Percentiles rank a stretch among this genome's conserved stretches.
phyloP scores from a whole-genome alignment of 352 stramenopile species.

The Phytophthora meadii region DNA sequence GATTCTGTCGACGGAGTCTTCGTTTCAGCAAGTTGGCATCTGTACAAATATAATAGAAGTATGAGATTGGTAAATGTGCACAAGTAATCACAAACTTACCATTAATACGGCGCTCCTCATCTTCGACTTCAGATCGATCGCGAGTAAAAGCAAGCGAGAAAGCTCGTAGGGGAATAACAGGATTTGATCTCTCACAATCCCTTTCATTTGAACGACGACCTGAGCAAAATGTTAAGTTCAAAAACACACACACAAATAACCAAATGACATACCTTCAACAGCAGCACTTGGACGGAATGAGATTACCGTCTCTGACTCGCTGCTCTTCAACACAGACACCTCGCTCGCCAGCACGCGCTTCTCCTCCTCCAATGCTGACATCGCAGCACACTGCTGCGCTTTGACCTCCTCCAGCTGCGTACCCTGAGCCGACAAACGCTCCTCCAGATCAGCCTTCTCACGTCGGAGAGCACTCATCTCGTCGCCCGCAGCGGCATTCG shows the following conservation, averaged over 20 bases:
- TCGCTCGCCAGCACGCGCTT: constrained; percentile 33
- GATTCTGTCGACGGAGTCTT: constrained; percentile 39
- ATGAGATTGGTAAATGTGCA: not conserved
- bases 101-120: constrained; percentile 43
- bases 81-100: constrained; percentile 19
- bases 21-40: constrained; percentile 50
- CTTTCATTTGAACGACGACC: not conserved
- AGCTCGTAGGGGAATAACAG: not conserved
- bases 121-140: constrained; percentile 42
- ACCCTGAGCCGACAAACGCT: constrained; percentile 20
- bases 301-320: too few relatives aligned
- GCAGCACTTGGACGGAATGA: too few relatives aligned
- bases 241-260: too few relatives aligned
- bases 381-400: constrained; percentile 16
- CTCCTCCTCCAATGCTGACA: constrained; percentile 29
- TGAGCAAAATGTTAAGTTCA: not conserved
- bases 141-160: constrained; percentile 35
- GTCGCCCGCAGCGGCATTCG: constrained; percentile 29
- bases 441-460: constrained; percentile 23
- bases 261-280: not conserved
- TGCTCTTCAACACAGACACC: constrained; percentile 25
- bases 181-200: not conserved
- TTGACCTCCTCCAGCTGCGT: constrained; percentile 17
- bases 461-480: constrained; percentile 27
- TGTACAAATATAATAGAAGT: constrained; percentile 15